These are phyloP conservation scores for Pseudovirgaria hyperparasitica DNA, from an alignment of 2,329 filamentous ascomycete species.

Conservation along the genomic window DNA sequence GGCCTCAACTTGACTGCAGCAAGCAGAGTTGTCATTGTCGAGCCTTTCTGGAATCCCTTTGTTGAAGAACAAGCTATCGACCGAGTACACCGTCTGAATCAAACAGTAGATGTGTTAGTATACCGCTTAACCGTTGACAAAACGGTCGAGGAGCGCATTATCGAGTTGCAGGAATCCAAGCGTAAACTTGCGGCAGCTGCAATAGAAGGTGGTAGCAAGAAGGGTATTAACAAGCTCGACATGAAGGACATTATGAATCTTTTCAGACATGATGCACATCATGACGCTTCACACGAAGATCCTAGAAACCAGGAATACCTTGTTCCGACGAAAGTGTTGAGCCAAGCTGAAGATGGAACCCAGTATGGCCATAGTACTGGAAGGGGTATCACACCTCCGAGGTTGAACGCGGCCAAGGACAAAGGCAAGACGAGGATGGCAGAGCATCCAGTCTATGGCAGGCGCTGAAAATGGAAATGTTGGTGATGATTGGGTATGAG, in stretches of 20 bases:
- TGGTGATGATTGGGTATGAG: neutral
- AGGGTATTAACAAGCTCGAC: constrained; percentile 69
- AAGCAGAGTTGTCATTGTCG: constrained; percentile 83
- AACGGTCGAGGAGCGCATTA: constrained; percentile 85
- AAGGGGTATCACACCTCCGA: neutral
- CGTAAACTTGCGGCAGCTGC: constrained; percentile 80
- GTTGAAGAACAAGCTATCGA: constrained; percentile 99
- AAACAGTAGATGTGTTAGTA: constrained; percentile 86
- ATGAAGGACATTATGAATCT: constrained; percentile 89
- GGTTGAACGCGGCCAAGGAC: constrained; percentile 3
- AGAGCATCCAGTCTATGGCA: constrained; percentile 24
- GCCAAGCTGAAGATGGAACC: neutral
- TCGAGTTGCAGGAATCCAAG: constrained; percentile 92
- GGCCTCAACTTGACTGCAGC: constrained; percentile 92
- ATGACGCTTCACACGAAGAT: constrained; percentile 31
- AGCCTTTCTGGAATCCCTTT: constrained; percentile 99
- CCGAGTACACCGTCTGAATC: constrained; percentile 93
- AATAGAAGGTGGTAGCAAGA: constrained; percentile 70
- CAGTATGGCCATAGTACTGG: constrained; percentile 1
- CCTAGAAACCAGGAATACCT: constrained; percentile 21
- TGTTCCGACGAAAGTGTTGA: constrained; percentile 17
- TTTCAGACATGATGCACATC: constrained; percentile 60
- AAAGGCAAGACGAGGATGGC: constrained; percentile 7
- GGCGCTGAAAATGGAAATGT: too few species aligned
- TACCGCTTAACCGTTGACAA: constrained; percentile 83